These are phyloP conservation scores for Arxiozyma heterogenica DNA, from an alignment of 1,139 yeast genomes.

Conservation along the genomic window DNA sequence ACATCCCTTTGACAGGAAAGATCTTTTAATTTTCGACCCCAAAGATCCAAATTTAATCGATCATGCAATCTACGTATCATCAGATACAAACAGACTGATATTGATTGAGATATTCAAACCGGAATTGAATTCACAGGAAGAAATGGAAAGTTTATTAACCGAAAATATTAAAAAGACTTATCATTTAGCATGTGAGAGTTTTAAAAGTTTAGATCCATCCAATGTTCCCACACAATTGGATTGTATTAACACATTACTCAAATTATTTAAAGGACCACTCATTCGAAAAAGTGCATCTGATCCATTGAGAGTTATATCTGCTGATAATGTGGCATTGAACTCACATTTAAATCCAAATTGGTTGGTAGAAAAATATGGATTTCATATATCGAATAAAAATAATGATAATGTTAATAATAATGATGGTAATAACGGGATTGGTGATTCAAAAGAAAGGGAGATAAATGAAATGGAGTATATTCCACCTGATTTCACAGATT, in stretches of 20 bases:
- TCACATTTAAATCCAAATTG: slow-evolving; percentile 48
- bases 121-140: slow-evolving; percentile 32
- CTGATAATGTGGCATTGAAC: slow-evolving; percentile 41
- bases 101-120: slow-evolving; percentile 38
- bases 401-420: slow-evolving; percentile 35
- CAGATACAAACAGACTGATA: slow-evolving; percentile 35
- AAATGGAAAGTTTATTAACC: slow-evolving; percentile 31
- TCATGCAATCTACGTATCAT: slow-evolving; percentile 38
- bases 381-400: slow-evolving; percentile 35
- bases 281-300: slow-evolving; percentile 34
- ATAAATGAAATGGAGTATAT: slow-evolving; percentile 32
- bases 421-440: slow-evolving; percentile 28
- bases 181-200: slow-evolving; percentile 25
- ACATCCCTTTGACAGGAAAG: slow-evolving; percentile 32
- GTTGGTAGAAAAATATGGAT: slow-evolving; percentile 38
- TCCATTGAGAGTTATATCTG: slow-evolving; percentile 45
- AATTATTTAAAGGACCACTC: slow-evolving; percentile 56
- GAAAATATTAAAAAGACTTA: slow-evolving; percentile 35
- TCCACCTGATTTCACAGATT: slow-evolving; percentile 50
- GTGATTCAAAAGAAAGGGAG: background rate
- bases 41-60: slow-evolving; percentile 29
- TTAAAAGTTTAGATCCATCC: slow-evolving; percentile 24
- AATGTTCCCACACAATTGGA: slow-evolving; percentile 41
- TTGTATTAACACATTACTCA: slow-evolving; percentile 48
- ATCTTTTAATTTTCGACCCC: slow-evolving; percentile 24